Evolutionary conservation across 2,329 filamentous ascomycete genomes (phyloP).

Genomic region (Exophiala calicioides): DNA sequence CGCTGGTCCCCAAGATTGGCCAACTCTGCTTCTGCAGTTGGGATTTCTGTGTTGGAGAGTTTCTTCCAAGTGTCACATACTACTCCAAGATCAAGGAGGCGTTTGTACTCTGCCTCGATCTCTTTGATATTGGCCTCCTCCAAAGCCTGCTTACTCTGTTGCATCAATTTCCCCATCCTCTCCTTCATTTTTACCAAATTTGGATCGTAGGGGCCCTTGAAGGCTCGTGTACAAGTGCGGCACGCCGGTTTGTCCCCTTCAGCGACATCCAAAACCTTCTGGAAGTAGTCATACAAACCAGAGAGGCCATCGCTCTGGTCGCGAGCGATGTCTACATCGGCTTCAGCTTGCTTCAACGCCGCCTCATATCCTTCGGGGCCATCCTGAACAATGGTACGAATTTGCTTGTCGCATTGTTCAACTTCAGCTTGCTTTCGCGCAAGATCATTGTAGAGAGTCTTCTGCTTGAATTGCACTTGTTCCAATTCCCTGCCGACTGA

Average conservation of each 20-base stretch:
- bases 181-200: constrained; percentile 64
- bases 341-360: constrained; percentile 54
- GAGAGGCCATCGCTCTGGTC: constrained; percentile 69
- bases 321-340: constrained; percentile 52
- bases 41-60: constrained; percentile 68
- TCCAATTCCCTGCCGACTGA: constrained; percentile 70
- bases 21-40: constrained; percentile 65
- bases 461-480: constrained; percentile 72
- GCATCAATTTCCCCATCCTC: constrained; percentile 62
- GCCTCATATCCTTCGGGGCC: constrained; percentile 54
- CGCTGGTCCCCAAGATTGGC: constrained; percentile 63
- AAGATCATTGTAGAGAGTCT: constrained; percentile 63
- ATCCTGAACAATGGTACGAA: constrained; percentile 60
- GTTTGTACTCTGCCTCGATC: constrained; percentile 62
- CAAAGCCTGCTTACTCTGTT: constrained; percentile 50
- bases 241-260: constrained; percentile 66
- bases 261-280: constrained; percentile 61
- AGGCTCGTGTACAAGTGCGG: constrained; percentile 71
- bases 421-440: constrained; percentile 65
- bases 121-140: constrained; percentile 62
- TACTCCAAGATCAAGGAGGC: constrained; percentile 62
- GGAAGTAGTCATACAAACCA: constrained; percentile 70
- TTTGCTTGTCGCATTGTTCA: constrained; percentile 61
- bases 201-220: constrained; percentile 57
- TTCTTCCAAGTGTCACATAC: constrained; percentile 75